phyloP scores from a whole-genome alignment of 345 rosid genomes.

The Acer yangbiense region DNA sequence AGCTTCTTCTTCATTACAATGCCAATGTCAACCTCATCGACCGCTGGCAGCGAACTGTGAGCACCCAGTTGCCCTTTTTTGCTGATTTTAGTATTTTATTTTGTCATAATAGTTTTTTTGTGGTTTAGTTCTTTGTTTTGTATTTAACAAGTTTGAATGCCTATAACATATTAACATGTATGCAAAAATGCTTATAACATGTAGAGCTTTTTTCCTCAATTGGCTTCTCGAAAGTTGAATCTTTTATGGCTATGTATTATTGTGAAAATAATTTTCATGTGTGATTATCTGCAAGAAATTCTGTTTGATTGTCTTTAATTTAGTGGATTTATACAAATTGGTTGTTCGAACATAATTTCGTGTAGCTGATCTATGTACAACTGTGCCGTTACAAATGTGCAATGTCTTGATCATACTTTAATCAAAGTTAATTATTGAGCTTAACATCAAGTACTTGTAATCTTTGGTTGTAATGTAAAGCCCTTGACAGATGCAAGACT shows the following conservation, averaged over 20 bases:
- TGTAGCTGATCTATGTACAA: not conserved
- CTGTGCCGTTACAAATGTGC: not conserved
- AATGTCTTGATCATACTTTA: not conserved
- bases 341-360: too few species aligned
- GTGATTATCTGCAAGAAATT: too few species aligned
- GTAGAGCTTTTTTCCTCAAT: too few species aligned
- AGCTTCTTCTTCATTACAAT: constrained; percentile 58
- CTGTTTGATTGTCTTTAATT: too few species aligned
- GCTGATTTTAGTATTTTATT: not conserved
- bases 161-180: too few species aligned
- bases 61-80: not conserved
- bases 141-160: too few species aligned
- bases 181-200: too few species aligned
- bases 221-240: not conserved
- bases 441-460: not conserved
- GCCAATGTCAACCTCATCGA: constrained; percentile 61
- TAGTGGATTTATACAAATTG: too few species aligned
- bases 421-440: not conserved
- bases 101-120: not conserved
- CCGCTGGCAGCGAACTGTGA: constrained; percentile 60
- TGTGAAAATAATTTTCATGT: too few species aligned
- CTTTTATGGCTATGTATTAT: not conserved
- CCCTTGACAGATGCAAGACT: constrained; percentile 67
- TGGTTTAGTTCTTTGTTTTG: not conserved
- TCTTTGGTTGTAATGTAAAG: constrained; percentile 30